These are phyloP conservation scores for Hyaloperonospora brassicae DNA, from an alignment of 352 stramenopile genomes.

Conservation along the genomic window DNA sequence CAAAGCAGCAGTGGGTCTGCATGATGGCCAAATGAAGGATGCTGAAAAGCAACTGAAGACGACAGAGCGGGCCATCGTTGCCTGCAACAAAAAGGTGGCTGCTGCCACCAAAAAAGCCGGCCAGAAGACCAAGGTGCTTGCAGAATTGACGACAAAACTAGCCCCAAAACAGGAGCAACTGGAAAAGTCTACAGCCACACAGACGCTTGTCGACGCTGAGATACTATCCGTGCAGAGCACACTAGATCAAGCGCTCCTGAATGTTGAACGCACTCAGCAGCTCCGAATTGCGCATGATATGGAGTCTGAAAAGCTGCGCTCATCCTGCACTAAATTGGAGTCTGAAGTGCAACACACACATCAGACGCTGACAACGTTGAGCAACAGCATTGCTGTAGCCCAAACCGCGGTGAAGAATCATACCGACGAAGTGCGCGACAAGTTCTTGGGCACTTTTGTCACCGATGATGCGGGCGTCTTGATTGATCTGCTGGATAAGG, in stretches of 20 bases:
- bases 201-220: slow-evolving; percentile 22
- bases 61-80: slow-evolving; percentile 16
- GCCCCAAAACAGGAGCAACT: slow-evolving; percentile 14
- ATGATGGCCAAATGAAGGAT: slow-evolving; percentile 22
- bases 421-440: slow-evolving; percentile 27
- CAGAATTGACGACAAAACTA: slow-evolving; percentile 16
- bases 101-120: slow-evolving; percentile 20
- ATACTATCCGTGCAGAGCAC: slow-evolving; percentile 5
- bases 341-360: slow-evolving; percentile 12
- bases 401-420: slow-evolving; percentile 30
- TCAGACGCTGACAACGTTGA: slow-evolving; percentile 6
- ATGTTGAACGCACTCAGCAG: slow-evolving; percentile 9
- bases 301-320: slow-evolving; percentile 17
- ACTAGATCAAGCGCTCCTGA: slow-evolving; percentile 11
- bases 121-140: slow-evolving; percentile 17
- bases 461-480: slow-evolving; percentile 19
- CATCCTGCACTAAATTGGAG: slow-evolving; percentile 18
- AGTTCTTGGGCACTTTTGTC: slow-evolving; percentile 27
- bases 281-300: slow-evolving; percentile 9
- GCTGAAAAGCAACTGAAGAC: slow-evolving; percentile 18
- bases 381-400: slow-evolving; percentile 7
- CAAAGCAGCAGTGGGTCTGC: slow-evolving; percentile 13
- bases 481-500: slow-evolving; percentile 23
- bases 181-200: slow-evolving; percentile 13
- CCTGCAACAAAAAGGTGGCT: slow-evolving; percentile 19